Evolutionary conservation across 2,329 filamentous ascomycete genomes (phyloP).

Genomic region (Aureobasidium sp.): DNA sequence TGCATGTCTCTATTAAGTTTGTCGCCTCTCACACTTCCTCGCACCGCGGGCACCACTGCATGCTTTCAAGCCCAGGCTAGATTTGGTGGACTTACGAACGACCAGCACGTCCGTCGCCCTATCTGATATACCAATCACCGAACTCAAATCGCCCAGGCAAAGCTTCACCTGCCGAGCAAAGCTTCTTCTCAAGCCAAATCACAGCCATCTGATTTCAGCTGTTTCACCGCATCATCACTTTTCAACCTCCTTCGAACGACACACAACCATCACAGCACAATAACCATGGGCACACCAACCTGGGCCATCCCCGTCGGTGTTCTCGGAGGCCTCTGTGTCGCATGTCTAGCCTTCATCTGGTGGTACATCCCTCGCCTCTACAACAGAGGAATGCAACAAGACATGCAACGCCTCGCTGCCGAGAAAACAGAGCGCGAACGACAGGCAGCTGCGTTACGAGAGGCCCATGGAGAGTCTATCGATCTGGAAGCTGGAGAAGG

Average conservation of each 20-base stretch:
- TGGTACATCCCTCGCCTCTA: constrained; percentile 23
- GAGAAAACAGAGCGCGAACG: constrained; percentile 3
- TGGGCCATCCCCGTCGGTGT: constrained; percentile 23
- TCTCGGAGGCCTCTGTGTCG: constrained; percentile 18
- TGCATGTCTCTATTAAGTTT: neutral
- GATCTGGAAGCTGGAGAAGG: neutral
- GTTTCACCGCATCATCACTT: neutral
- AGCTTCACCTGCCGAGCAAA: constrained; percentile 2
- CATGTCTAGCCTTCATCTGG: constrained; percentile 20
- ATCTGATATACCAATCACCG: neutral
- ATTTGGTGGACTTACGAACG: too few relatives aligned
- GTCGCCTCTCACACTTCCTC: neutral
- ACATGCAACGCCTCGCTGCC: constrained; percentile 15
- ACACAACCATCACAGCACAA: neutral
- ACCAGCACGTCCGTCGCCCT: neutral
- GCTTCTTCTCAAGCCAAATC: neutral
- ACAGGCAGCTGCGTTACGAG: neutral
- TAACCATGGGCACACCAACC: constrained; percentile 16
- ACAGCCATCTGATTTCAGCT: neutral
- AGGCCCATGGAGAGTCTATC: neutral
- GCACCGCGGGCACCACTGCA: neutral
- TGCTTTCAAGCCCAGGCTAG: neutral
- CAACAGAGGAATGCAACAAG: constrained; percentile 17
- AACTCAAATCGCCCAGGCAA: neutral
- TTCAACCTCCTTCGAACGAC: neutral